A percentile compares a stretch with the other conserved stretches of the same genome.
Evolutionary conservation across 169 alveolate genomes (phyloP).

Genomic region (Cryptosporidium sp.): DNA sequence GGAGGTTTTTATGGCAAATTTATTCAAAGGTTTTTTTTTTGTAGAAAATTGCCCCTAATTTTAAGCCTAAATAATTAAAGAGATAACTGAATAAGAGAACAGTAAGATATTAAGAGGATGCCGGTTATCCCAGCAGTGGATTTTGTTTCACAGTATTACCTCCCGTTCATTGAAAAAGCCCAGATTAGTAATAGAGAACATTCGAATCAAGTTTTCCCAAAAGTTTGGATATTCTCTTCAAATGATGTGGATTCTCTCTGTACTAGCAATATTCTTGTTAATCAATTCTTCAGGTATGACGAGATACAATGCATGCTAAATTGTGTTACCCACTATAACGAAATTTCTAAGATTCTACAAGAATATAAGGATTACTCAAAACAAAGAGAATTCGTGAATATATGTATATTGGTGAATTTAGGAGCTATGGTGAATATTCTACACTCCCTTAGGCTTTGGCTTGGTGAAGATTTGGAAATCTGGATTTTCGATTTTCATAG

Average conservation of each 20-base stretch:
- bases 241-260: constrained; percentile 74
- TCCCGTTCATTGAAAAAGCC: constrained; percentile 33
- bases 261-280: constrained; percentile 32
- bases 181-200: neutral
- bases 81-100: neutral
- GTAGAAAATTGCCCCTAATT: neutral
- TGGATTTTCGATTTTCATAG: constrained; percentile 71
- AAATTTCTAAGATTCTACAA: constrained; percentile 45
- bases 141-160: constrained; percentile 61
- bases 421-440: constrained; percentile 72
- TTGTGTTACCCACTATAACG: constrained; percentile 70
- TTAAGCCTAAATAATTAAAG: neutral
- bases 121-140: constrained; percentile 65
- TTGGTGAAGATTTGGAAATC: constrained; percentile 46
- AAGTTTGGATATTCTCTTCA: constrained; percentile 67
- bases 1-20: neutral
- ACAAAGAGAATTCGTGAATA: constrained; percentile 37
- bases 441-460: constrained; percentile 55
- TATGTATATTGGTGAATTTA: constrained; percentile 44
- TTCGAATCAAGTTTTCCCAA: constrained; percentile 17
- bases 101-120: constrained; percentile 2
- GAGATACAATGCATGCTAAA: constrained; percentile 46
- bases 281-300: constrained; percentile 56
- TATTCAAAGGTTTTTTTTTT: neutral
- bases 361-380: constrained; percentile 32